These are phyloP conservation scores for Monosporascus ibericus DNA, from an alignment of 2,329 filamentous ascomycete species.

Conservation along the genomic window DNA sequence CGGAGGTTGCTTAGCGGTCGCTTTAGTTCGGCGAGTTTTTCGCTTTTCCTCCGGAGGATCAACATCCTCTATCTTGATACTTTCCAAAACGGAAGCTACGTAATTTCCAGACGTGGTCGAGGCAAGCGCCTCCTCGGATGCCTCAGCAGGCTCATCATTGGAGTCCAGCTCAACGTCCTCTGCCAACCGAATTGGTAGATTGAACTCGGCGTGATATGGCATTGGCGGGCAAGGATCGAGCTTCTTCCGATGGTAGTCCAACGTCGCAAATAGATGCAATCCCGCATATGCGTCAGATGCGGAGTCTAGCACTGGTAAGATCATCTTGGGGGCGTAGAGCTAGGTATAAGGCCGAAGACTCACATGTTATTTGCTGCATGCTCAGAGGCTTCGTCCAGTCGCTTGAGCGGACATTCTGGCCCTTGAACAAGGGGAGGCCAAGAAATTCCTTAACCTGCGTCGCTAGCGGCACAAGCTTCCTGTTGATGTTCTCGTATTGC, in stretches of 20 bases:
- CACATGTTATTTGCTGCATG: constrained; percentile 63
- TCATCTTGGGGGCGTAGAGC: constrained; percentile 8
- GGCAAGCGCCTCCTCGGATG: constrained; percentile 11
- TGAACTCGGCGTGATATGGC: constrained; percentile 62
- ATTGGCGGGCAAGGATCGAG: constrained; percentile 65
- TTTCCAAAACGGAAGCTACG: constrained; percentile 14
- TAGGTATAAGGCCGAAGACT: constrained; percentile 27
- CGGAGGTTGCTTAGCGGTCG: constrained; percentile 1
- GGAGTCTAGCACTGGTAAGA: constrained; percentile 49
- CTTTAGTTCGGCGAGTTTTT: neutral
- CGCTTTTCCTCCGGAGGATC: constrained; percentile 5
- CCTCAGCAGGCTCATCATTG: constrained; percentile 24
- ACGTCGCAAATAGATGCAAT: constrained; percentile 62
- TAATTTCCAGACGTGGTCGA: constrained; percentile 8
- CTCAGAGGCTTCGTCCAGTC: constrained; percentile 65
- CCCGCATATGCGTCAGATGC: constrained; percentile 81
- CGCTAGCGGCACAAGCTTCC: constrained; percentile 58
- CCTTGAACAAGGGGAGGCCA: constrained; percentile 71
- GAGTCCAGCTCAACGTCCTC: constrained; percentile 31
- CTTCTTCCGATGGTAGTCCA: constrained; percentile 62
- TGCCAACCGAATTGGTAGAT: constrained; percentile 54
- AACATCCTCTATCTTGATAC: constrained; percentile 16
- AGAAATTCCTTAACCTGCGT: constrained; percentile 66
- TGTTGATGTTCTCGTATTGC: constrained; percentile 56
- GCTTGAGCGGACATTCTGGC: constrained; percentile 59